Conservation (phyloP, 176 grass and related monocot genomes). For the Oryza officinalis region DNA sequence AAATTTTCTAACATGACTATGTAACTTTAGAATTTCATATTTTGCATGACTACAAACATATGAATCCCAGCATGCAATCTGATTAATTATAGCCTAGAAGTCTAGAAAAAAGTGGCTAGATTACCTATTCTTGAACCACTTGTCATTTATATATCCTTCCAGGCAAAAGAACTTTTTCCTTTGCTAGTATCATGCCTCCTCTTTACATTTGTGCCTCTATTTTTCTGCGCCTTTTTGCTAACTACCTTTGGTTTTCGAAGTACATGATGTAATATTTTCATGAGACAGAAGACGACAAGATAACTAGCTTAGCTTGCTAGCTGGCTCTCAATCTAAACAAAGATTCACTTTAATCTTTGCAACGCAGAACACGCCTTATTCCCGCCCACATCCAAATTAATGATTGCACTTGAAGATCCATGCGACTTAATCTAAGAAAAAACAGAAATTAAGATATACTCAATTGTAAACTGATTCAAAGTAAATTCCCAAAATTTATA, state of each 20-base stretch:
- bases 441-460: background rate
- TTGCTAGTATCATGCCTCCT: background rate
- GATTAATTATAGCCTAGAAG: background rate
- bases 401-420: background rate
- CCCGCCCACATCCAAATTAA: background rate
- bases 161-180: background rate
- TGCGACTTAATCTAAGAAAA: background rate
- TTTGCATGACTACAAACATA: constrained; percentile 14
- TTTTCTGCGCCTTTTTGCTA: background rate
- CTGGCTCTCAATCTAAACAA: background rate
- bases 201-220: constrained; percentile 3
- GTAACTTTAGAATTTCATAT: background rate
- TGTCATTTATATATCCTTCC: background rate
- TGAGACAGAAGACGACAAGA: background rate
- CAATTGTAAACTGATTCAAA: background rate
- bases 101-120: background rate
- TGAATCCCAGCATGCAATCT: background rate
- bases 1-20: background rate
- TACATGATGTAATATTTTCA: background rate
- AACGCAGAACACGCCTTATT: background rate
- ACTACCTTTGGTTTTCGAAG: background rate
- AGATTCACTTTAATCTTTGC: background rate
- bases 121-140: background rate
- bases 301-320: background rate
- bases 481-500: background rate